Evolutionary conservation across 169 alveolate genomes (phyloP), one percentile per base, ranked within the genome.

Genomic region (Eimeria necatrix): DNA sequence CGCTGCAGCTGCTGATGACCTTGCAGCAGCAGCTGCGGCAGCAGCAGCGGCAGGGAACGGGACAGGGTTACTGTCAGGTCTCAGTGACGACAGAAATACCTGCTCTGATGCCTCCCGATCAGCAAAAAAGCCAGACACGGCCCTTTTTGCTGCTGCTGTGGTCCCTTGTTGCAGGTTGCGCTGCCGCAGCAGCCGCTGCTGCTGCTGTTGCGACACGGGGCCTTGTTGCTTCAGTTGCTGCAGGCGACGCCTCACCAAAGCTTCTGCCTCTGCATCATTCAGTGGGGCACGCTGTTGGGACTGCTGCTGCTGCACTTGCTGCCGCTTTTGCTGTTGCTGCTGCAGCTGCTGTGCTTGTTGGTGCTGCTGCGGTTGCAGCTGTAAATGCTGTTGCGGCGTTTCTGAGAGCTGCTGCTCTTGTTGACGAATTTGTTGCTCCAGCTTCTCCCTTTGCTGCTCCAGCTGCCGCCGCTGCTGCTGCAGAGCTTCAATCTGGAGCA

Each of bases 401-500:
- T 41, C 68, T 24, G 5, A 24, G 68, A 49, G 64, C 24, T 76
- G 87, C 61, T 68, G 78, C 78, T 68, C 61, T 26, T 76, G 87
- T 60, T 76, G 16, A 41, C 83, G 83, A 7, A 73, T 41, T 41
- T 73, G 87, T 60, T 48, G 87, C 87, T 76, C 64, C 52, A 48
- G 87, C 61, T 18, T 1, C 14, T 46, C 24, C n/a, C 59, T 76
- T 26, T 76, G 87, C 87, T 76, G 87, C 87, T 76, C 64, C 61
- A 46, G 87, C 64, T 76, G 64, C 87, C 61, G 59, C 87, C 46
- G 87, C 87, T 76, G 83, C 87, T 76, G 59, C 87, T 76, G 87
- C 68, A 76, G 87, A 20, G 64, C 14, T 51, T 76, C 41, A 18
- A 46, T n/a, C 87, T 76, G 87, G 32, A 41, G 68, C 20, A 4